Conservation (phyloP, 2,329 filamentous ascomycete species). For the Endothia cerciana region DNA sequence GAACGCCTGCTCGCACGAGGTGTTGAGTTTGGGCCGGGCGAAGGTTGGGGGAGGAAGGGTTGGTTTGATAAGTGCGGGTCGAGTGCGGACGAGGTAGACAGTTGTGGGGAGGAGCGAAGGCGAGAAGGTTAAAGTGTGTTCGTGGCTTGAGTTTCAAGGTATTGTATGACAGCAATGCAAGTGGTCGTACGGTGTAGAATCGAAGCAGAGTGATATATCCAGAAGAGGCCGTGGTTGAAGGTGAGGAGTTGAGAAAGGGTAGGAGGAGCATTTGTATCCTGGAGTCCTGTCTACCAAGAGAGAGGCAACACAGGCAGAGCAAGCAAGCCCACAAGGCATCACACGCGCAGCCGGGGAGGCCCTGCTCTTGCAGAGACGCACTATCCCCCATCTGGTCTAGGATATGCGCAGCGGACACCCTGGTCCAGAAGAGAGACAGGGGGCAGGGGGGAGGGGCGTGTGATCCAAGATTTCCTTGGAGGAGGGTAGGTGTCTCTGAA, state of each 20-base stretch:
- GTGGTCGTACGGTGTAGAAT: conserved; percentile 1
- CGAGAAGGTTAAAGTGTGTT: conserved; percentile 6
- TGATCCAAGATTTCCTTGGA: conserved; percentile 17
- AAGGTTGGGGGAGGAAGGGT: neutral
- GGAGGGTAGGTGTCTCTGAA: conserved; percentile 28
- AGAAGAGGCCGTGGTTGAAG: neutral
- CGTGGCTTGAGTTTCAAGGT: neutral
- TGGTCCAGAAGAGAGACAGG: conserved; percentile 12
- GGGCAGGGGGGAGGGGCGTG: conserved; percentile 24
- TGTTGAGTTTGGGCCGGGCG: neutral
- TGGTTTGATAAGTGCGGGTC: neutral
- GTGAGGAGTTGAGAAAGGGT: conserved; percentile 21
- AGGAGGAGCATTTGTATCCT: conserved; percentile 29
- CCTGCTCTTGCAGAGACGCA: conserved; percentile 20
- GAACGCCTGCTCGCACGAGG: neutral
- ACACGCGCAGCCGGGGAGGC: conserved; percentile 23
- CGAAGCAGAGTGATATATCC: neutral
- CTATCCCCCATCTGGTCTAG: conserved; percentile 18
- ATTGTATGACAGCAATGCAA: conserved; percentile 4
- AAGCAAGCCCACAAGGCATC: conserved; percentile 25
- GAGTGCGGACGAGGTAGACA: conserved; percentile 1
- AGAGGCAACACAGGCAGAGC: conserved; percentile 16
- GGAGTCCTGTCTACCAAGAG: conserved; percentile 2
- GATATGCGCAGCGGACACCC: conserved; percentile 18
- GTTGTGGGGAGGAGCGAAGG: conserved; percentile 13